Conservation (phyloP, 768 basidiomycete species). For the Naganishia randhawae region DNA sequence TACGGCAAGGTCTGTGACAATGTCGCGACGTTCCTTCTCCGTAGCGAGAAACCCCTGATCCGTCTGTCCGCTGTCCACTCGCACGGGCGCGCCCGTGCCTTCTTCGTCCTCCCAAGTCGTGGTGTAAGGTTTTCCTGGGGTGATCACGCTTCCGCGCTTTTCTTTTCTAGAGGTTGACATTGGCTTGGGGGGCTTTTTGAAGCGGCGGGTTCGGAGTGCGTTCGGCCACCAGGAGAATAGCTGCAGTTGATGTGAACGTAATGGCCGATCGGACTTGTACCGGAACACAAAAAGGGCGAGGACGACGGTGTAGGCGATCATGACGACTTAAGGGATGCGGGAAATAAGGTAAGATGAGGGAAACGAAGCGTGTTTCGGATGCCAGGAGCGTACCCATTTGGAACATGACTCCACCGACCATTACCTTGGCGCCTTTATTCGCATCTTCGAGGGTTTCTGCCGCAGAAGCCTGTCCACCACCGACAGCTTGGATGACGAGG, state of each 20-base stretch:
- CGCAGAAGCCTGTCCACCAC: conserved; percentile 59
- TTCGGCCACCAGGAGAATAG: conserved; percentile 30
- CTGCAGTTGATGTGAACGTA: conserved; percentile 29
- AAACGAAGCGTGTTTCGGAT: neutral
- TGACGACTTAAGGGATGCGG: conserved; percentile 46
- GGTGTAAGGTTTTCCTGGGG: neutral
- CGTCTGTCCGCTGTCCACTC: neutral
- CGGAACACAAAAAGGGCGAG: conserved; percentile 56
- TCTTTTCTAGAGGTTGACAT: conserved; percentile 10
- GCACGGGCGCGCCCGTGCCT: neutral
- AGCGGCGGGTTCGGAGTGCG: conserved; percentile 8
- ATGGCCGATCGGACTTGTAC: conserved; percentile 43
- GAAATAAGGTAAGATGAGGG: neutral
- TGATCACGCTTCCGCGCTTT: neutral
- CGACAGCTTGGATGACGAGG: conserved; percentile 63
- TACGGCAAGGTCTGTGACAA: neutral
- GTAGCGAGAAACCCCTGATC: neutral
- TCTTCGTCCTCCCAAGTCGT: neutral
- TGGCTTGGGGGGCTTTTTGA: neutral
- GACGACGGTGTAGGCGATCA: conserved; percentile 53
- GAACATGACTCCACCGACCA: conserved; percentile 61
- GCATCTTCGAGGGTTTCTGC: conserved; percentile 41
- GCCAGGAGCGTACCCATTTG: conserved; percentile 54
- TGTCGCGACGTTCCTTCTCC: neutral
- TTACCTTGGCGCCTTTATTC: conserved; percentile 57